Percentiles rank a stretch among this genome's conserved stretches.
phyloP scores from a whole-genome alignment of 441 rosid genomes.

The Daphne laureola region DNA sequence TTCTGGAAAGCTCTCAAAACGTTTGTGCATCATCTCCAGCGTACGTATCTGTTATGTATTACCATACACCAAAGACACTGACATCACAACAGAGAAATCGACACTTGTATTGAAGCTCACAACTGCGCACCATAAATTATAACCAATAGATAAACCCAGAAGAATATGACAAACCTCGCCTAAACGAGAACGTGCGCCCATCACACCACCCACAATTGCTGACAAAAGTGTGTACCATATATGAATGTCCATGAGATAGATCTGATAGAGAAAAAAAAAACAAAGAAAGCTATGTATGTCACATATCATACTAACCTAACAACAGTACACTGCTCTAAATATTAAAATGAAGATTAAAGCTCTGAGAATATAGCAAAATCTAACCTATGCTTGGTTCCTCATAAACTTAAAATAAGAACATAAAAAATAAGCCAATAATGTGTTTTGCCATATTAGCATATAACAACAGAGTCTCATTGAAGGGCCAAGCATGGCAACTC shows the following conservation, averaged over 20 bases:
- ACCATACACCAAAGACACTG: conserved; percentile 9
- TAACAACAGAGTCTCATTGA: too few relatives aligned
- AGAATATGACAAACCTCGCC: conserved; percentile 66
- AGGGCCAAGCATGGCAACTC: too few relatives aligned
- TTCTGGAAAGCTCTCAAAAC: conserved; percentile 97
- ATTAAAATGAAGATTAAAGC: too few relatives aligned
- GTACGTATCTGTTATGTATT: conserved; percentile 65
- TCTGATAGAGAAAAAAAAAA: conserved; percentile 28
- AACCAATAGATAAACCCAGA: conserved; percentile 2
- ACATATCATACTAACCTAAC: too few relatives aligned
- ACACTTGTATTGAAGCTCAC: too few relatives aligned
- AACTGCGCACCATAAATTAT: too few relatives aligned
- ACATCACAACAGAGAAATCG: conserved; percentile 1
- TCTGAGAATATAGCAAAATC: too few relatives aligned
- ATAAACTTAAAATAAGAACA: too few relatives aligned
- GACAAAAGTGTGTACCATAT: conserved; percentile 95
- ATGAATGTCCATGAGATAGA: conserved; percentile 94
- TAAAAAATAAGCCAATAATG: too few relatives aligned
- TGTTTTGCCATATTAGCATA: too few relatives aligned
- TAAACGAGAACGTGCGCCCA: conserved; percentile 97
- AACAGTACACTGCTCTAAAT: too few relatives aligned
- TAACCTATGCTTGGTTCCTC: too few relatives aligned
- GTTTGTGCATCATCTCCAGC: conserved; percentile 95
- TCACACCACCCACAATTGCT: conserved; percentile 95
- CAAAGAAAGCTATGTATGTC: not conserved